Conservation (phyloP, 1,284 basidiomycete species). For the Thecaphora thlaspeos region DNA sequence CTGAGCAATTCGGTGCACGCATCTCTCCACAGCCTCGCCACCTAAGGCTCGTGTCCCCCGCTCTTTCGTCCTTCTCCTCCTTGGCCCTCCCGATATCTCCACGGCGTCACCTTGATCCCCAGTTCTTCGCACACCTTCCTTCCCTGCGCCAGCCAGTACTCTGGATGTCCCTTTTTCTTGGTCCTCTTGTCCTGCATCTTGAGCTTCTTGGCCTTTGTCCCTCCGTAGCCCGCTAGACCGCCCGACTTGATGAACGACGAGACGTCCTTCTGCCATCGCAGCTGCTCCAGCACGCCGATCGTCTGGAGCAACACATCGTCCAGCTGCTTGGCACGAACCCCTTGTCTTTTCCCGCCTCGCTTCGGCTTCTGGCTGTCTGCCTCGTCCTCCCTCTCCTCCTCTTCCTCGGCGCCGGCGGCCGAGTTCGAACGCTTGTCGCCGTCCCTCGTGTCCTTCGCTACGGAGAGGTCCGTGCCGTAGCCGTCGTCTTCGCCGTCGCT, state of each 20-base stretch:
- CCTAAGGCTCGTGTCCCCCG: no score
- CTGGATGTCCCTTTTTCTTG: constrained; percentile 1
- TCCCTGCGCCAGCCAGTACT: constrained; percentile 21
- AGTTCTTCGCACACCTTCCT: constrained; percentile 13
- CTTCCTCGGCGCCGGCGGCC: no score
- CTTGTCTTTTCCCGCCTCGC: not conserved
- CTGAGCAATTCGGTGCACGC: no score
- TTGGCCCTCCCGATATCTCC: no score
- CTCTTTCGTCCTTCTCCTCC: no score
- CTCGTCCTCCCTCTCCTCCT: constrained; percentile 2
- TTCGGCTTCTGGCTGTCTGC: no score
- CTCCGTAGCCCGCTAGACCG: constrained; percentile 23
- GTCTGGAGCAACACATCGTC: constrained; percentile 52
- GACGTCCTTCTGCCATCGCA: constrained; percentile 39
- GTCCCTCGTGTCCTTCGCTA: no score
- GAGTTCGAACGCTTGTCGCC: no score
- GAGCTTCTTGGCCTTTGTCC: constrained; percentile 1
- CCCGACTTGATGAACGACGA: constrained; percentile 36
- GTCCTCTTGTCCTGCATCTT: constrained; percentile 3
- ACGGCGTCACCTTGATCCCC: constrained; percentile 16
- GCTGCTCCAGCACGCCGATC: constrained; percentile 50
- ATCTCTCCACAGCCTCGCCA: no score
- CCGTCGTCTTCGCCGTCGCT: no score
- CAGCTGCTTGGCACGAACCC: constrained; percentile 3
- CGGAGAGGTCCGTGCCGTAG: constrained; percentile 26